These are phyloP conservation scores for Zalerion maritima DNA, from an alignment of 495 filamentous ascomycete species.

Conservation along the genomic window DNA sequence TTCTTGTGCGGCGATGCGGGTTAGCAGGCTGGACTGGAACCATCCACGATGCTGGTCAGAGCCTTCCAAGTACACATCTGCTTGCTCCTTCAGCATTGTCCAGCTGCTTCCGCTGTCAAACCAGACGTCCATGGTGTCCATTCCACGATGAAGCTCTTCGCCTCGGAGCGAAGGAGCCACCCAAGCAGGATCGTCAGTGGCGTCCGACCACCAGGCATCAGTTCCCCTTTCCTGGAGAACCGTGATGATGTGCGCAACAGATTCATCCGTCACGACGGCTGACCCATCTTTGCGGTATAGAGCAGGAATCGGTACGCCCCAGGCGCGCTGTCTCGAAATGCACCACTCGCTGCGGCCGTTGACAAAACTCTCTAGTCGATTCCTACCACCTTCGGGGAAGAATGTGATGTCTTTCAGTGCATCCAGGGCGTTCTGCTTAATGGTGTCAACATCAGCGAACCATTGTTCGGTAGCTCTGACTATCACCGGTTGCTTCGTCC, in stretches of 20 bases:
- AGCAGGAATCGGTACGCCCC: conserved; percentile 92
- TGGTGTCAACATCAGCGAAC: conserved; percentile 81
- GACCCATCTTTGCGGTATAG: conserved; percentile 60
- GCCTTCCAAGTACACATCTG: conserved; percentile 88
- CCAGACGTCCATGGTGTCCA: conserved; percentile 99
- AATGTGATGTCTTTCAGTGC: conserved; percentile 61
- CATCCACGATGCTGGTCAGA: conserved; percentile 93
- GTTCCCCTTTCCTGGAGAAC: conserved; percentile 63
- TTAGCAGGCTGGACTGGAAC: conserved; percentile 99
- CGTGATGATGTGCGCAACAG: conserved; percentile 70
- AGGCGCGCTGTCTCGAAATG: conserved; percentile 92
- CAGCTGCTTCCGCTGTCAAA: conserved; percentile 97
- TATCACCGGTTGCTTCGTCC: conserved; percentile 83
- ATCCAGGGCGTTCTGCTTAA: conserved; percentile 55
- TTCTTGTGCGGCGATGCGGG: conserved; percentile 40
- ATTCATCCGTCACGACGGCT: conserved; percentile 61
- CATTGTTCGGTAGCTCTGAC: conserved; percentile 89
- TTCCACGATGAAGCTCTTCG: conserved; percentile 51
- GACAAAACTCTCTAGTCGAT: conserved; percentile 68
- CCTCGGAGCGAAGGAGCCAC: conserved; percentile 41
- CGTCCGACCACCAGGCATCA: conserved; percentile 88
- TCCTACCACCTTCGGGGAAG: conserved; percentile 54
- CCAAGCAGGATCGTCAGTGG: conserved; percentile 58
- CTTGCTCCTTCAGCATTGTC: conserved; percentile 47
- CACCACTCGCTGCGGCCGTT: conserved; percentile 90